Evolutionary conservation across 208 protist species (phyloP).

Genomic region (Leptomonas pyrrhocoris): DNA sequence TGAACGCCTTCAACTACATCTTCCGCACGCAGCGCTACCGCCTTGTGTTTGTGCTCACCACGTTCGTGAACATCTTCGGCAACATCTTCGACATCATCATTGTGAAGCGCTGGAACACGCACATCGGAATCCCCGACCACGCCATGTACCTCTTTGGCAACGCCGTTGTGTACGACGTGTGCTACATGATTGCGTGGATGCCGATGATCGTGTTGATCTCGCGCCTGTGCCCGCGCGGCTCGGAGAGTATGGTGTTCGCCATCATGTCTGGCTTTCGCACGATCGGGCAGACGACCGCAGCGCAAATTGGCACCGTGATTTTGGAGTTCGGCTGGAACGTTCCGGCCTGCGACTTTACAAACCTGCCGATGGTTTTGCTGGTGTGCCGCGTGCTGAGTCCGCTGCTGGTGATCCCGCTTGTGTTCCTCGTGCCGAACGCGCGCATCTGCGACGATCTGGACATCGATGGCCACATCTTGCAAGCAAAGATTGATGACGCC

Average conservation of each 20-base stretch:
- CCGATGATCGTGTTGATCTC: slow-evolving; percentile 71
- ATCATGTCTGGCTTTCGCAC: slow-evolving; percentile 77
- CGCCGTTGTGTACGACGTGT: slow-evolving; percentile 53
- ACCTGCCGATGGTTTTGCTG: slow-evolving; percentile 54
- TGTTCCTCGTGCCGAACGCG: slow-evolving; percentile 55
- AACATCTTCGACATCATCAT: slow-evolving; percentile 66
- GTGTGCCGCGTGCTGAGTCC: slow-evolving; percentile 58
- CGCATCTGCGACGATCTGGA: slow-evolving; percentile 66
- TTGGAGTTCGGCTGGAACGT: slow-evolving; percentile 56
- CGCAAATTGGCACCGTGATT: slow-evolving; percentile 43
- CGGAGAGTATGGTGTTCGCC: slow-evolving; percentile 76
- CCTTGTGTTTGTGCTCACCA: slow-evolving; percentile 44
- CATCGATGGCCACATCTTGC: too few relatives aligned
- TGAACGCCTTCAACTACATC: slow-evolving; percentile 55
- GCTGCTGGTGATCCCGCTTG: slow-evolving; percentile 57
- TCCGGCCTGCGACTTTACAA: slow-evolving; percentile 63
- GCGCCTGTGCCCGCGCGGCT: slow-evolving; percentile 76
- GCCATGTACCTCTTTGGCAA: slow-evolving; percentile 72
- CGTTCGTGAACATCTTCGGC: slow-evolving; percentile 33
- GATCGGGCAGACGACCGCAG: slow-evolving; percentile 54
- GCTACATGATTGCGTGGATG: slow-evolving; percentile 70
- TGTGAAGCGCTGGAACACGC: slow-evolving; percentile 56
- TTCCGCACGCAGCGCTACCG: slow-evolving; percentile 59
- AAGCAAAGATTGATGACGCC: too few relatives aligned
- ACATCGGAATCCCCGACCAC: slow-evolving; percentile 53